Conservation (phyloP, 768 basidiomycete species). For the Boletus fagicola region DNA sequence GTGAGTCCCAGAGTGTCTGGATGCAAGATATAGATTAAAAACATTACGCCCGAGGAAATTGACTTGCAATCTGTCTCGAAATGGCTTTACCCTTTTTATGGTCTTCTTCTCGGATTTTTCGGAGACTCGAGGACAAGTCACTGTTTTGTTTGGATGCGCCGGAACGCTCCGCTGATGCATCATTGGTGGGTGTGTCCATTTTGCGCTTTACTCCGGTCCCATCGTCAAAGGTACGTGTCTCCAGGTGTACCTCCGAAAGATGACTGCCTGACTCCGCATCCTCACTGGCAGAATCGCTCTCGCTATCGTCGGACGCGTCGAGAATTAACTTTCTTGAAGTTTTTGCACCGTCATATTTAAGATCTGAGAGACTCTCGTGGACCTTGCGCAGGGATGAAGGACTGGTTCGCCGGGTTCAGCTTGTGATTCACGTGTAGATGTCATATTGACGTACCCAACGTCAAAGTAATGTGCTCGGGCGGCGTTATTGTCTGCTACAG, state of each 20-base stretch:
- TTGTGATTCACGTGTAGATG: not conserved
- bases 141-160: constrained; percentile 20
- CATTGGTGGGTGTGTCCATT: constrained; percentile 8
- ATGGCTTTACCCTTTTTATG: constrained; percentile 82
- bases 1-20: constrained; percentile 80
- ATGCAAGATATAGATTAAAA: constrained; percentile 6
- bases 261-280: constrained; percentile 22
- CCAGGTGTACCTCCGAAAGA: constrained; percentile 14
- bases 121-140: constrained; percentile 53
- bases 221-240: constrained; percentile 9
- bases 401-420: constrained; percentile 36
- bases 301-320: constrained; percentile 31
- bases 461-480: constrained; percentile 79
- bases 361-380: constrained; percentile 64
- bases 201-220: constrained; percentile 16
- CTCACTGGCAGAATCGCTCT: constrained; percentile 8
- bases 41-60: constrained; percentile 9
- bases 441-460: constrained; percentile 61
- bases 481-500: constrained; percentile 32
- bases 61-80: constrained; percentile 73
- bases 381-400: constrained; percentile 67
- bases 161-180: constrained; percentile 14
- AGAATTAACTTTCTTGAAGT: constrained; percentile 59
- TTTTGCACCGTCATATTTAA: constrained; percentile 74
- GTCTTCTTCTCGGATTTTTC: constrained; percentile 64